Base-by-base conservation (phyloP, 495 filamentous ascomycete species). In the Penicillium cosmopolitanum region DNA sequence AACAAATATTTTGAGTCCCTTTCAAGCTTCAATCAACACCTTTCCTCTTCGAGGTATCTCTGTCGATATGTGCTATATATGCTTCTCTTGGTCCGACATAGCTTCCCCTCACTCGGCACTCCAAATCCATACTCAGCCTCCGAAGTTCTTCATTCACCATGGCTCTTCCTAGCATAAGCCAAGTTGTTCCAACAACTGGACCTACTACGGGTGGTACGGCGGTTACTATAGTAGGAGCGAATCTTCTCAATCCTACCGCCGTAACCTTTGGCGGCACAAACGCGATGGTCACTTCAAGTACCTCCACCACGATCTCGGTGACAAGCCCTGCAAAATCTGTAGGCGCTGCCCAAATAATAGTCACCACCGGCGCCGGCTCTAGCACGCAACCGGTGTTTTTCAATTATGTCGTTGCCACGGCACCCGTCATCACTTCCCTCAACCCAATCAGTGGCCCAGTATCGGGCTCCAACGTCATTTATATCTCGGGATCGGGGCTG, bases 161-260 rank as follows among this genome's bases (percentile, higher is more conserved):
- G 54, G 48, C 43, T 48, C 25, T 46, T 38, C 54, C 54, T 8
- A 50, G 28, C 25, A 48, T 56, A 13, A 36, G 13, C 19, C 25
- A 46, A 38, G 15, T 56, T 40, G 42, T 33, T 50, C 54, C 54
- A 15, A 50, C 25, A 6, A 50, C 54, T 21, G 54, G 54, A 19
- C 54, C 54, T 40, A 50, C 4, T 35, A 36, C 54, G 3, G 54
- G 42, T n/a, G 54, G 54, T 7, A 56, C 54, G 5, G 33, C 54
- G 1, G 28, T 56, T 10, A 48, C 33, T 1, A 48, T 56, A 2
- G 36, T 44, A 2, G 42, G 42, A 1, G 3, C 13, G 2, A 44
- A 44, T 19, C 16, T 44, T 19, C 16, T 19, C n/a, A 44, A 19
- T 19, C 42, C 42, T 0, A 44, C 42, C 5, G 13, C 16, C 16